Evolutionary conservation across 2,329 filamentous ascomycete species (phyloP).

Genomic region (Colletotrichum australisinense): DNA sequence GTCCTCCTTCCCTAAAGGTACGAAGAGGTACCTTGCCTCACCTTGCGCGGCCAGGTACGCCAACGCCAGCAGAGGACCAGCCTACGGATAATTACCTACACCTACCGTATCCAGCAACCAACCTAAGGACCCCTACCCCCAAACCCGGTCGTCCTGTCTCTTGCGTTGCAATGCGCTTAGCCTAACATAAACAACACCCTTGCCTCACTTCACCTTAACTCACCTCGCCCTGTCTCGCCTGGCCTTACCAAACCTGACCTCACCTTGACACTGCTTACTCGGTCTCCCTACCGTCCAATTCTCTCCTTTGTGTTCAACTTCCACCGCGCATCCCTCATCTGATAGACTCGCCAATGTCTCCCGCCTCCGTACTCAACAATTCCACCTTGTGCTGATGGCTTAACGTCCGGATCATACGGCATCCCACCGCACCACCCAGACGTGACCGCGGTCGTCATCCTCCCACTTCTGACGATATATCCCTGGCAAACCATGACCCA

Average conservation of each 20-base stretch:
- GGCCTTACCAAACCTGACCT: neutral
- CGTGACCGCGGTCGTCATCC: conserved; percentile 24
- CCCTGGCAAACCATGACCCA: conserved; percentile 48
- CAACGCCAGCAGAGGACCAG: neutral
- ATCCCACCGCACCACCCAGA: conserved; percentile 11
- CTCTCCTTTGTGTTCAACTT: neutral
- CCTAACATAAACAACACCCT: conserved; percentile 15
- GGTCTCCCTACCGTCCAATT: conserved; percentile 1
- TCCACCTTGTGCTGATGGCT: conserved; percentile 27
- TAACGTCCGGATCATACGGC: conserved; percentile 29
- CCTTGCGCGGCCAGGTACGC: neutral
- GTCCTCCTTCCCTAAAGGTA: too few species aligned
- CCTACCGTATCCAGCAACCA: neutral
- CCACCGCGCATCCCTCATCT: neutral
- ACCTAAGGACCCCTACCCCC: conserved; percentile 3
- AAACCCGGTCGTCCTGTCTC: conserved; percentile 20
- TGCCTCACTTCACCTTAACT: conserved; percentile 16
- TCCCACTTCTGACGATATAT: conserved; percentile 21
- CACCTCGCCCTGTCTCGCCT: neutral
- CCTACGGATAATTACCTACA: neutral
- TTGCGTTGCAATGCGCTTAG: conserved; percentile 24
- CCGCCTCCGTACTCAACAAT: neutral
- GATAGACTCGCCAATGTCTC: conserved; percentile 10
- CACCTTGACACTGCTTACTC: conserved; percentile 1
- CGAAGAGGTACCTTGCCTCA: neutral